These are phyloP conservation scores for Lactarius pseudohatsudake DNA, from an alignment of 768 basidiomycete species.

Conservation along the genomic window DNA sequence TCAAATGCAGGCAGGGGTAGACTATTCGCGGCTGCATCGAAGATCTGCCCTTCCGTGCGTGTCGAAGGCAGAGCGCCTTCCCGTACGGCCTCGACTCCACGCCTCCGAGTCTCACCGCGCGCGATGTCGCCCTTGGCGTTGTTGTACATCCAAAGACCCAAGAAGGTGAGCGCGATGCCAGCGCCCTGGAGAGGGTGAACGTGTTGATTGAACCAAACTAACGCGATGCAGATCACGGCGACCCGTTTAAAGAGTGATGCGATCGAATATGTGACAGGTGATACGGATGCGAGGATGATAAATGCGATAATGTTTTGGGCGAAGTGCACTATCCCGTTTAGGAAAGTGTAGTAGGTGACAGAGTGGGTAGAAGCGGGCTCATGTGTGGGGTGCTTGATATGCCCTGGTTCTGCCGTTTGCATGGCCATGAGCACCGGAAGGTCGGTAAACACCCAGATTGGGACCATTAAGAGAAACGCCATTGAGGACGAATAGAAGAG, in stretches of 20 bases:
- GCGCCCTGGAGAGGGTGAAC: conserved; percentile 82
- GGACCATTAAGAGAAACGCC: conserved; percentile 95
- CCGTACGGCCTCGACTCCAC: conserved; percentile 69
- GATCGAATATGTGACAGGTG: conserved; percentile 98
- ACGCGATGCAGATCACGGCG: conserved; percentile 95
- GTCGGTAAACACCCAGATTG: conserved; percentile 91
- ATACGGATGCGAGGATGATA: conserved; percentile 91
- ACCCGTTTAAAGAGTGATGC: conserved; percentile 98
- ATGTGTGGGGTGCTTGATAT: conserved; percentile 47
- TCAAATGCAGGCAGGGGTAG: conserved; percentile 25
- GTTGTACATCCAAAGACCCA: conserved; percentile 95
- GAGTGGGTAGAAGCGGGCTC: conserved; percentile 56
- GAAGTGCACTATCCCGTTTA: conserved; percentile 96
- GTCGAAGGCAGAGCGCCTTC: conserved; percentile 70
- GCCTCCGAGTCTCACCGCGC: conserved; percentile 85
- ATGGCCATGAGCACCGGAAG: conserved; percentile 62
- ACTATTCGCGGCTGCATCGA: conserved; percentile 47
- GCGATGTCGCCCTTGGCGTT: conserved; percentile 90
- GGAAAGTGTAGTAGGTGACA: conserved; percentile 78
- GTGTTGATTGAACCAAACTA: conserved; percentile 91
- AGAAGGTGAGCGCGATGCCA: conserved; percentile 89
- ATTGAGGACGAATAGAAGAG: conserved; percentile 91
- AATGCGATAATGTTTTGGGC: conserved; percentile 98
- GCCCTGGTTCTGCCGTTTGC: conserved; percentile 38
- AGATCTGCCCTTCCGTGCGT: conserved; percentile 50